A percentile compares a stretch with the other conserved stretches of the same genome.
phyloP scores from a whole-genome alignment of 2,329 filamentous ascomycete genomes.

The Tolypocladium amazonense region DNA sequence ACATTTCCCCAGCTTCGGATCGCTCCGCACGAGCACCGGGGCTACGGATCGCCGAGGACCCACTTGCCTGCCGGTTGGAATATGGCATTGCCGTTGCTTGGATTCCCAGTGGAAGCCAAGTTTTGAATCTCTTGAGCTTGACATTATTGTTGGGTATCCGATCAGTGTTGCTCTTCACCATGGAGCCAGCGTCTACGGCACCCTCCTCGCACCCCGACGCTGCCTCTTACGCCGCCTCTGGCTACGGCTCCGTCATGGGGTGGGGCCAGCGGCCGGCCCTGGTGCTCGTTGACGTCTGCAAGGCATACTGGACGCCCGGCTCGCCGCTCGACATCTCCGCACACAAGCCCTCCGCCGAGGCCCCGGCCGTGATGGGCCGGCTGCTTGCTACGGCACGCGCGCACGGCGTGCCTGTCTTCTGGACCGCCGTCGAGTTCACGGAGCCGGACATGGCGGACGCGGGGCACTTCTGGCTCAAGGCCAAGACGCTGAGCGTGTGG shows the following conservation, averaged over 20 bases:
- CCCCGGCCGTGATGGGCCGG: neutral
- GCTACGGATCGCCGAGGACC: neutral
- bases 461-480: neutral
- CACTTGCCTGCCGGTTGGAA: neutral
- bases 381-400: neutral
- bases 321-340: neutral
- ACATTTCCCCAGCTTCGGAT: neutral
- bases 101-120: neutral
- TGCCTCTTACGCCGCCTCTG: neutral
- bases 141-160: neutral
- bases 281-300: neutral
- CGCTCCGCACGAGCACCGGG: neutral
- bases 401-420: neutral
- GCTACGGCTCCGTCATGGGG: neutral
- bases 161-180: neutral
- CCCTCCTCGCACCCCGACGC: neutral
- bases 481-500: neutral
- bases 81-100: neutral
- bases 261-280: neutral
- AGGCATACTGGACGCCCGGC: neutral
- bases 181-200: neutral
- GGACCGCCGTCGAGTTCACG: neutral
- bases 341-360: neutral
- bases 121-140: neutral
- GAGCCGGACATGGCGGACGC: neutral